Percentiles rank a stretch among this genome's conserved stretches.
Conservation (phyloP, 495 filamentous ascomycete genomes). For the Aspergillus bertholletiae region DNA sequence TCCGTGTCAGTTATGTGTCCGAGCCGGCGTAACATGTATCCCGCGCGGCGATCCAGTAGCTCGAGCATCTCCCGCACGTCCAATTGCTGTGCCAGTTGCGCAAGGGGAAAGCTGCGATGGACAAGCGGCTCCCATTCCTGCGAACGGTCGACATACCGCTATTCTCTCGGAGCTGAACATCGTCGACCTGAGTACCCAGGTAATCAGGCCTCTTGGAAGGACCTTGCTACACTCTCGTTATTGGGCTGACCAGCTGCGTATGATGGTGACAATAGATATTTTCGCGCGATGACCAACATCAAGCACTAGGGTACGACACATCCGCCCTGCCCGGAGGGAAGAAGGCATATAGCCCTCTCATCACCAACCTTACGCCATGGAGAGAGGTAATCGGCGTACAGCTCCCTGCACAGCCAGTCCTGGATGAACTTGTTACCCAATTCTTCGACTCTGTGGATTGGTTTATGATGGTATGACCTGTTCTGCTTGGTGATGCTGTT, state of each 20-base stretch:
- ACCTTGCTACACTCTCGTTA: no score
- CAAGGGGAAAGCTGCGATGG: no score
- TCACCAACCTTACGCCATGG: conserved; percentile 4
- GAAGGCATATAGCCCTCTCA: background rate
- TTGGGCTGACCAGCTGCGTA: background rate
- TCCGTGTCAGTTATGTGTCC: conserved; percentile 1
- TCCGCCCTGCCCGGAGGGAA: conserved; percentile 13
- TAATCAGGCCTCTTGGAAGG: background rate
- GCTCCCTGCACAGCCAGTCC: conserved; percentile 2
- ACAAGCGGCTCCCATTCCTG: background rate
- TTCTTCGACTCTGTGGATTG: conserved; percentile 14
- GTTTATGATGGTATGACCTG: conserved; percentile 14
- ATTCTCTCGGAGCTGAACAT: background rate
- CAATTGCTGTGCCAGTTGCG: no score
- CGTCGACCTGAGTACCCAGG: background rate
- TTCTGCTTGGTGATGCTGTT: background rate
- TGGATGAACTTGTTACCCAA: conserved; percentile 7
- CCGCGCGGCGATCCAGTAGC: background rate
- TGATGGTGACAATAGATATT: background rate
- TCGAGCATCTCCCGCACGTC: no score
- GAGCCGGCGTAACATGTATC: background rate
- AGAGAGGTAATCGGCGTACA: conserved; percentile 7
- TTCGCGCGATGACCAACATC: background rate
- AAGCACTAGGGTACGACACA: background rate
- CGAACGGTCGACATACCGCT: background rate